These are phyloP conservation scores for Ogataea dorogensis DNA, from an alignment of 805 yeast species.

Conservation along the genomic window DNA sequence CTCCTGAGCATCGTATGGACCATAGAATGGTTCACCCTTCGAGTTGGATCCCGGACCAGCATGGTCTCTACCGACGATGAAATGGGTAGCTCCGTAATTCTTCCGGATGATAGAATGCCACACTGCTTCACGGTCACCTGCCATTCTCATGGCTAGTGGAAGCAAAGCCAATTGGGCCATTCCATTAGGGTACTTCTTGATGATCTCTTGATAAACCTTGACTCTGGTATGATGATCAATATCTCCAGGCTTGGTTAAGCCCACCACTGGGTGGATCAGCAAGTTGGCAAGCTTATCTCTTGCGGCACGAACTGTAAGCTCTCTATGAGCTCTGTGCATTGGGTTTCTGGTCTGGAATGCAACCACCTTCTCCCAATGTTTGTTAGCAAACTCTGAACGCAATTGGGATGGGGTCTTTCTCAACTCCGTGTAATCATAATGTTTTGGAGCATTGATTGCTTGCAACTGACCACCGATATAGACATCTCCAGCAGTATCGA, in stretches of 20 bases:
- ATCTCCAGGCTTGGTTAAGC: conserved; percentile 95
- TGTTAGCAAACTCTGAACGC: conserved; percentile 75
- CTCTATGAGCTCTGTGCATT: conserved; percentile 98
- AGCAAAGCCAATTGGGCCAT: conserved; percentile 85
- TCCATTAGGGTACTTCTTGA: conserved; percentile 91
- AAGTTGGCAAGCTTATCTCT: conserved; percentile 83
- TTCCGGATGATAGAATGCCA: conserved; percentile 98
- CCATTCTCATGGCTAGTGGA: conserved; percentile 99
- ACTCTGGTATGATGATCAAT: conserved; percentile 98
- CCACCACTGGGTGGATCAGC: conserved; percentile 94
- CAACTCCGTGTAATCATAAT: conserved; percentile 84
- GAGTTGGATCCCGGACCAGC: conserved; percentile 94
- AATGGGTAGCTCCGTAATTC: conserved; percentile 95
- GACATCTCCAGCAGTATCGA: conserved; percentile 72
- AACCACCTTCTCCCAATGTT: conserved; percentile 85
- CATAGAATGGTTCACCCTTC: conserved; percentile 89
- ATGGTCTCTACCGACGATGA: conserved; percentile 96
- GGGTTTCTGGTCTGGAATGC: conserved; percentile 99
- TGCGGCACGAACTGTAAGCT: conserved; percentile 95
- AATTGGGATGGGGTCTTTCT: conserved; percentile 90
- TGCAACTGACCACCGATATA: conserved; percentile 88
- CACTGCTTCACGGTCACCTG: conserved; percentile 96
- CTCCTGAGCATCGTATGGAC: conserved; percentile 95
- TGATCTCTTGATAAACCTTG: conserved; percentile 87
- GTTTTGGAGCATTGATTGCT: conserved; percentile 80